Base-by-base conservation (phyloP, 2,329 filamentous ascomycete genomes). In the Cercospora zeae-maydis region DNA sequence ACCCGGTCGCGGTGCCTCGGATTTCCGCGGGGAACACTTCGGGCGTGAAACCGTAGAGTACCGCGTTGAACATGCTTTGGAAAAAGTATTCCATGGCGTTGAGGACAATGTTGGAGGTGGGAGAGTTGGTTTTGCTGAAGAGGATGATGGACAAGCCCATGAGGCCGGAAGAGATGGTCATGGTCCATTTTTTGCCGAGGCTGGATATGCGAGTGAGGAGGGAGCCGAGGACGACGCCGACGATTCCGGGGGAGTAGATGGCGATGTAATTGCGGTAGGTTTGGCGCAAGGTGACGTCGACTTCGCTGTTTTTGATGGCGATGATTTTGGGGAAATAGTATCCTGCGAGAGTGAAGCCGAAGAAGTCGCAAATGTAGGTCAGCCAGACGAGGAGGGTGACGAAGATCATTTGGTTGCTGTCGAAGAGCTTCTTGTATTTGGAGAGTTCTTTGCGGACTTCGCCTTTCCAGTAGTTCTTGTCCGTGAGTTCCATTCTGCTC, bases 251-350 rank as follows among this genome's bases (percentile, higher is more conserved):
- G 0, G 79, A 75, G 71, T 84, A 84, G 1, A 83, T 84, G 68
- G 81, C 82, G 34, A 85, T 78, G 70, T 84, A 84, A 3, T 77
- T 80, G 16, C 80, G 78, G 66, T 85, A 85, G 0, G 82, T 84
- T 68, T 78, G 69, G 57, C 71, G 69, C 10, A 84, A 76, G 2
- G 78, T 78, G 3, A 81, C 74, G 3, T 77, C 67, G 10, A 78
- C 74, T 0, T 74, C 75, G 13, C 78, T 79, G 61, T 84, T 83
- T 67, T 84, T 84, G n/a, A 79, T 65, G 3, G 81, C 80, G 2
- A 84, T 73, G 54, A 84, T 83, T 1, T 76, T 75, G 0, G 82
- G 82, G 4, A 84, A 75, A 61, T 81, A 83, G 45, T 76, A 74
- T 8, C 81, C 78, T 2, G 79, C 79, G 10, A 81, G 76, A 4